These are phyloP conservation scores for Pelargonium cotyledonis DNA, from an alignment of 441 rosid species.

Conservation along the genomic window DNA sequence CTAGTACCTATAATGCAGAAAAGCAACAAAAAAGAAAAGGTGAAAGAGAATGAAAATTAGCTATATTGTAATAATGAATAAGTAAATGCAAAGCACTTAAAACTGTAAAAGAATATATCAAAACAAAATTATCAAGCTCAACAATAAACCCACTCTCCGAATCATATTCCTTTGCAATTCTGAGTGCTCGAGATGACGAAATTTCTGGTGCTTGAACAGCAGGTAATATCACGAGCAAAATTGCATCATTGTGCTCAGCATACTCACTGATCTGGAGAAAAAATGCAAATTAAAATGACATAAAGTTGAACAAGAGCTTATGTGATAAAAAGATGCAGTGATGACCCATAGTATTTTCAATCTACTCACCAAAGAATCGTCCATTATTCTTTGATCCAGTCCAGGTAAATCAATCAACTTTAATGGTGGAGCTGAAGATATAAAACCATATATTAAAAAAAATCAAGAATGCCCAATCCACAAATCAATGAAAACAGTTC, in stretches of 20 bases:
- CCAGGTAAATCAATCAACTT: slow-evolving; percentile 91
- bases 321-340: not conserved
- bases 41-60: too few relatives aligned
- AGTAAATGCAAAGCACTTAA: slow-evolving; percentile 1
- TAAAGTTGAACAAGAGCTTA: slow-evolving; percentile 6
- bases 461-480: not conserved
- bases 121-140: not conserved
- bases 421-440: slow-evolving; percentile 68
- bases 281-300: slow-evolving; percentile 17
- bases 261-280: slow-evolving; percentile 56
- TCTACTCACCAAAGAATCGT: slow-evolving; percentile 49
- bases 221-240: slow-evolving; percentile 74
- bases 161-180: slow-evolving; percentile 81
- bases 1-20: slow-evolving; percentile 59
- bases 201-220: slow-evolving; percentile 81
- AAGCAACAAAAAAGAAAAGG: not conserved
- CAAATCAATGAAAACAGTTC: not conserved
- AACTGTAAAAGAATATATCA: not conserved
- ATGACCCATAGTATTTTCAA: not conserved
- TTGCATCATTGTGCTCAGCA: slow-evolving; percentile 76
- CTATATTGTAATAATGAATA: not conserved
- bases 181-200: slow-evolving; percentile 78
- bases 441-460: slow-evolving; percentile 11
- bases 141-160: slow-evolving; percentile 47
- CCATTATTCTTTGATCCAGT: slow-evolving; percentile 84